Evolutionary conservation across 1,284 basidiomycete genomes (phyloP).

Genomic region (Takashimella koratensis): DNA sequence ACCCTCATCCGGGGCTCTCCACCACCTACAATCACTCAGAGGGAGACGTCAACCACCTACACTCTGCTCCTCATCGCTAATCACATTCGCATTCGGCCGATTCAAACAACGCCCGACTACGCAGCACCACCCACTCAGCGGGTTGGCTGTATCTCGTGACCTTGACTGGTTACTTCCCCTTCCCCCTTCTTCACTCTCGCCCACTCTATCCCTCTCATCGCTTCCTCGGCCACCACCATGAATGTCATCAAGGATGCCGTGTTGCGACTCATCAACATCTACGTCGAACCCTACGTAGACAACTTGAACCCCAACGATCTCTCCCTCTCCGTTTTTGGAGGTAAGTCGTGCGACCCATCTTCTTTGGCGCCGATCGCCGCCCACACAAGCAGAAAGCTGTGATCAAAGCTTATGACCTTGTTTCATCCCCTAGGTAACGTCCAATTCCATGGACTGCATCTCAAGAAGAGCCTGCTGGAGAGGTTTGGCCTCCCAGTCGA

Average conservation of each 20-base stretch:
- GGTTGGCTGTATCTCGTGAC: too few relatives aligned
- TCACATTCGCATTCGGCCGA: too few relatives aligned
- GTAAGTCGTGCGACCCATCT: constrained; percentile 48
- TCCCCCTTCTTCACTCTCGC: neutral
- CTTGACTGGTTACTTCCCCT: too few relatives aligned
- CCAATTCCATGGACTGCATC: constrained; percentile 71
- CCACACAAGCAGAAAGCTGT: neutral
- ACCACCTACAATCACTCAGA: too few relatives aligned
- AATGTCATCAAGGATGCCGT: constrained; percentile 44
- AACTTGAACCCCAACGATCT: constrained; percentile 93
- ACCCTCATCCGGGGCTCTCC: too few relatives aligned
- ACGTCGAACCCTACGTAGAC: constrained; percentile 93
- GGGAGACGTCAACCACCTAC: too few relatives aligned
- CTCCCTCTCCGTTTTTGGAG: constrained; percentile 91
- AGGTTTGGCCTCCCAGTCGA: constrained; percentile 95
- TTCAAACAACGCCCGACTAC: too few relatives aligned
- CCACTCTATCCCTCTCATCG: too few relatives aligned
- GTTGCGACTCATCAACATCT: constrained; percentile 70
- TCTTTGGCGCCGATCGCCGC: neutral
- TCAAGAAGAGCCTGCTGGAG: constrained; percentile 93
- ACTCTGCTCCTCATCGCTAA: neutral
- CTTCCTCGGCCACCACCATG: constrained; percentile 22
- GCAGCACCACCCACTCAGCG: too few relatives aligned
- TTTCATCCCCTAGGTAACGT: constrained; percentile 62
- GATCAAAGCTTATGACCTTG: neutral